Evolutionary conservation across 352 stramenopile genomes (phyloP).

Genomic region (Phytopythium sindhum): DNA sequence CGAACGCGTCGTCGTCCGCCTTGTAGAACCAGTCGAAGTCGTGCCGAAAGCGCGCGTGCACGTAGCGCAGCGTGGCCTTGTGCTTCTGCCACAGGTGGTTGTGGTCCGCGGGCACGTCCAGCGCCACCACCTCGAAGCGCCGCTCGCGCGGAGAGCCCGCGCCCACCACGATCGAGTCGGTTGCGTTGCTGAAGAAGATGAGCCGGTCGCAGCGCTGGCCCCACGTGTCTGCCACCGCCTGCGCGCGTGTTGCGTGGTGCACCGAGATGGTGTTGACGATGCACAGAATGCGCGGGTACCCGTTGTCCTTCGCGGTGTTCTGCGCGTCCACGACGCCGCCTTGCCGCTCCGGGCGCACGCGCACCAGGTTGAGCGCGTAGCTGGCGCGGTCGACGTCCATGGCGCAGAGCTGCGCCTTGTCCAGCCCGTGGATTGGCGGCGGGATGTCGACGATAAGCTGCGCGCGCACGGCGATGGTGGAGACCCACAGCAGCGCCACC

Average conservation of each 20-base stretch:
- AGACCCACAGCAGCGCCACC: background rate
- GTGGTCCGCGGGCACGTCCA: conserved; percentile 70
- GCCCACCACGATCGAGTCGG: conserved; percentile 39
- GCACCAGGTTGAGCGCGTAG: conserved; percentile 36
- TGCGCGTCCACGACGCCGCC: background rate
- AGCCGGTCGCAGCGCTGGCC: conserved; percentile 76
- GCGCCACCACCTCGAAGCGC: conserved; percentile 54
- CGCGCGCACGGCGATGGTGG: background rate
- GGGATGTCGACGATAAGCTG: conserved; percentile 1
- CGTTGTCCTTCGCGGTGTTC: conserved; percentile 4
- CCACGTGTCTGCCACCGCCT: conserved; percentile 76
- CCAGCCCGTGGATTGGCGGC: conserved; percentile 15
- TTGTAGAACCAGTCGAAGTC: conserved; percentile 89
- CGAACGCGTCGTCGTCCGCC: conserved; percentile 77
- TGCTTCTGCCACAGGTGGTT: conserved; percentile 86
- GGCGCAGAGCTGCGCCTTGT: conserved; percentile 54
- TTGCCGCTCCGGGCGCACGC: conserved; percentile 28
- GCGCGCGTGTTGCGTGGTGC: conserved; percentile 53
- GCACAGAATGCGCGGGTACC: conserved; percentile 66
- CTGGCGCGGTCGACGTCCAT: conserved; percentile 42
- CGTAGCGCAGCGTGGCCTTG: conserved; percentile 68
- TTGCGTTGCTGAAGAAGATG: conserved; percentile 82
- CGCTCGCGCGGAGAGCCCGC: conserved; percentile 15
- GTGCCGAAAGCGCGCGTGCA: conserved; percentile 67
- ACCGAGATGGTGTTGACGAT: conserved; percentile 82